Conservation (phyloP, 805 yeast species). For the Suhomyces prunicola region DNA sequence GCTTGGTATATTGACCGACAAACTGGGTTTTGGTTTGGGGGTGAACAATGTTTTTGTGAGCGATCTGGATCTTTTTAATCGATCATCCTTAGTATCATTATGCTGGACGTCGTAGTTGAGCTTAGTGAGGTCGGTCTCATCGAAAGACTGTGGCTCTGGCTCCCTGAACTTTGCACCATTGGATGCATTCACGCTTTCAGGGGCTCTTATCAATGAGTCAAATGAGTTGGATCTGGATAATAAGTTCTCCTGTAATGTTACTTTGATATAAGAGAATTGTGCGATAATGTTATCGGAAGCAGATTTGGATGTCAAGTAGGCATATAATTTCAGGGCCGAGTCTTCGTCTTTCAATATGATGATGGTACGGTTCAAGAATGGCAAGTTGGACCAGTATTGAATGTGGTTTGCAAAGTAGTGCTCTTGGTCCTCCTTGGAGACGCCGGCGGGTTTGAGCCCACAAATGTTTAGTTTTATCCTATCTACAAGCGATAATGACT, state of each 20-base stretch:
- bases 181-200: slow-evolving; percentile 19
- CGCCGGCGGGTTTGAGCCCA: slow-evolving; percentile 17
- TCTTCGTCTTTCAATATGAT: slow-evolving; percentile 32
- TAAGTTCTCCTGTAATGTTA: slow-evolving; percentile 38
- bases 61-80: slow-evolving; percentile 25
- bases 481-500: slow-evolving; percentile 30
- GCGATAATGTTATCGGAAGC: slow-evolving; percentile 1
- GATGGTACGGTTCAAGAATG: slow-evolving; percentile 37
- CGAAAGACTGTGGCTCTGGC: slow-evolving; percentile 34
- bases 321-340: slow-evolving; percentile 24
- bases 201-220: slow-evolving; percentile 12
- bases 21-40: slow-evolving; percentile 18
- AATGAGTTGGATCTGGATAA: slow-evolving; percentile 31
- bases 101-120: slow-evolving; percentile 31
- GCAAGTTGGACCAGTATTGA: slow-evolving; percentile 36
- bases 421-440: slow-evolving; percentile 9
- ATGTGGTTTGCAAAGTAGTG: slow-evolving; percentile 26
- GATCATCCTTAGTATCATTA: slow-evolving; percentile 14
- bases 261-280: slow-evolving; percentile 18
- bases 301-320: slow-evolving; percentile 15
- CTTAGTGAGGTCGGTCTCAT: slow-evolving; percentile 26
- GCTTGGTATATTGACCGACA: slow-evolving; percentile 16
- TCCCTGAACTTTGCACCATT: slow-evolving; percentile 25
- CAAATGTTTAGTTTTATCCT: slow-evolving; percentile 31
- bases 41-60: slow-evolving; percentile 36